Evolutionary conservation across 2,329 filamentous ascomycete species (phyloP), one percentile per base, ranked within the genome.

Genomic region (Aspergillus sp.): DNA sequence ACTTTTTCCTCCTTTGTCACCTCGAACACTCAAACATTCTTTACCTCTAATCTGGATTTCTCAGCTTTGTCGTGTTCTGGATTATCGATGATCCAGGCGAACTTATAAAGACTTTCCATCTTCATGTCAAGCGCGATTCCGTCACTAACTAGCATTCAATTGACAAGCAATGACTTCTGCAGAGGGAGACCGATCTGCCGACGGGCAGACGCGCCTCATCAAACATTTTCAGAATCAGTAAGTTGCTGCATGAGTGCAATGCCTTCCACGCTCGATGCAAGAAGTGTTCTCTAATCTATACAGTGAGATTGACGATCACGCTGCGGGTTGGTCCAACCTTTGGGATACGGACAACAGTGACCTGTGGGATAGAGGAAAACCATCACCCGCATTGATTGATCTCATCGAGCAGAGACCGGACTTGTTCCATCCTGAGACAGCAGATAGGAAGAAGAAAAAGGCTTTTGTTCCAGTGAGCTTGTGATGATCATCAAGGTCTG

Each of bases 361-460:
- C 17, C 58, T 71, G 8, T 72, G 70, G 70, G 70, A 72, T 47
- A 57, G 69, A 33, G 68, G 69, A 5, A 66, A 64, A 31, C 62
- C 70, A 4, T 72, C 67, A 1, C 66, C 68, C 3, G 69, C 70
- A 4, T 48, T 72, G 41, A 57, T 71, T 17, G 67, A 72, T 58
- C 41, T 67, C 12, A 27, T 72, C 14, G 69, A 71, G 49, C 57
- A 68, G 51, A 27, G 52, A 41, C 35, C n/a, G 27, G 19, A 49
- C 6, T 31, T 68, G 2, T 55, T 70, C 4, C 27, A 41, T 9
- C 66, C 67, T 1, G 23, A 64, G 8, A 62, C 61, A 8, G 21
- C 41, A 15, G 54, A 68, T 37, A 66, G 65, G 1, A 46, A 48
- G 1, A 55, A 64, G 8, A 69, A 68, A 48, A 68, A 62, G 39